Evolutionary conservation across 495 filamentous ascomycete genomes (phyloP).

Genomic region (Parathielavia appendiculata): DNA sequence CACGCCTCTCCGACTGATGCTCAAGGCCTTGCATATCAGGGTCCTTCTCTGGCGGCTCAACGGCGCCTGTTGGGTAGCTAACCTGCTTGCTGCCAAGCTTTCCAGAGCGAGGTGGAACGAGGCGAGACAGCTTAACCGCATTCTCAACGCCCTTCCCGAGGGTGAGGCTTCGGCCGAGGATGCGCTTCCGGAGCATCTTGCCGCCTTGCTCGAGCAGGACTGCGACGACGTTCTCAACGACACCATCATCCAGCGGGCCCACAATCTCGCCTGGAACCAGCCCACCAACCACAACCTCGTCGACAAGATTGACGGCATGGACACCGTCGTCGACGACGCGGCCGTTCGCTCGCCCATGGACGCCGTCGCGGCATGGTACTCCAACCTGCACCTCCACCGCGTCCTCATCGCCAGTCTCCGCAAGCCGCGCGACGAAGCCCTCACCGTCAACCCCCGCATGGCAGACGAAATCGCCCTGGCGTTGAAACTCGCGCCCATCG

Average conservation of each 20-base stretch:
- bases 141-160: constrained; percentile 46
- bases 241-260: constrained; percentile 74
- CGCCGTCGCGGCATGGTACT: constrained; percentile 87
- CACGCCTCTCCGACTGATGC: constrained; percentile 80
- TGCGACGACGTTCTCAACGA: constrained; percentile 74
- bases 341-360: constrained; percentile 85
- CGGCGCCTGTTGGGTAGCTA: constrained; percentile 25
- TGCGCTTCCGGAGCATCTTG: constrained; percentile 69
- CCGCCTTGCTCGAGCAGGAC: constrained; percentile 65
- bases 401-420: constrained; percentile 58
- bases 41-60: constrained; percentile 76
- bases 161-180: constrained; percentile 51
- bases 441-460: constrained; percentile 33
- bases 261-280: constrained; percentile 86
- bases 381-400: constrained; percentile 66
- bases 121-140: constrained; percentile 60
- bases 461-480: constrained; percentile 61
- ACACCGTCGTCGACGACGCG: constrained; percentile 78
- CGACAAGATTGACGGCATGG: constrained; percentile 64
- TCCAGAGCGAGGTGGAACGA: constrained; percentile 76
- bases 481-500: constrained; percentile 68
- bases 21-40: constrained; percentile 86
- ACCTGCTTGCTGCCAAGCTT: constrained; percentile 54
- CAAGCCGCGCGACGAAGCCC: constrained; percentile 34
- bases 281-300: constrained; percentile 60